Evolutionary conservation across 2,329 filamentous ascomycete species (phyloP).

Genomic region (Arthrocladium fulminans): DNA sequence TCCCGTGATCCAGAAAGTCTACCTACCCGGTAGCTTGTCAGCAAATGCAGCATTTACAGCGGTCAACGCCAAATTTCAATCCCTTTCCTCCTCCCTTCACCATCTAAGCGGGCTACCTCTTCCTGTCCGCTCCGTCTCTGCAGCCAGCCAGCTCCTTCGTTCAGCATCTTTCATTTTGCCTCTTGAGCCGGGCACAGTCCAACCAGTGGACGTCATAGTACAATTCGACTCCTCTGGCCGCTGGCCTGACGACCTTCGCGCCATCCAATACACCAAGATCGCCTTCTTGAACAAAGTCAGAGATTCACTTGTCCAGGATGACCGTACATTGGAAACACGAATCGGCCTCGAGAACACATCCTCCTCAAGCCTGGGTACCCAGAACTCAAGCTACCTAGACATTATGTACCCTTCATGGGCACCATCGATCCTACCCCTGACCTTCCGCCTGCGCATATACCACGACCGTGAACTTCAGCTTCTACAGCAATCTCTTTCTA

Average conservation of each 20-base stretch:
- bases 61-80: conserved; percentile 50
- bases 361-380: conserved; percentile 13
- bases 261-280: conserved; percentile 88
- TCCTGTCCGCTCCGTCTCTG: conserved; percentile 70
- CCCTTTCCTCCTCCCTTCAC: conserved; percentile 59
- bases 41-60: conserved; percentile 16
- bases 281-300: conserved; percentile 72
- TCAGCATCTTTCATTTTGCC: conserved; percentile 49
- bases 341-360: conserved; percentile 72
- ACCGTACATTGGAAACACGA: conserved; percentile 54
- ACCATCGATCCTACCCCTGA: conserved; percentile 41
- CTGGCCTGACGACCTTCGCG: conserved; percentile 85
- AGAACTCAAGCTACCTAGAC: conserved; percentile 48
- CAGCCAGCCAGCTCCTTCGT: conserved; percentile 63
- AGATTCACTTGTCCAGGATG: conserved; percentile 57
- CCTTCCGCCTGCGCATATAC: conserved; percentile 79
- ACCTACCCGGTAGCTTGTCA: conserved; percentile 10
- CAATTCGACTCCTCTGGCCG: conserved; percentile 88
- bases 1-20: conserved; percentile 33
- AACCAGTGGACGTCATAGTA: conserved; percentile 67
- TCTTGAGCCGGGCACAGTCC: conserved; percentile 20
- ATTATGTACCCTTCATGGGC: conserved; percentile 54
- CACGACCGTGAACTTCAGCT: conserved; percentile 78
- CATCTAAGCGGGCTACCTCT: conserved; percentile 74
- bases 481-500: conserved; percentile 63